A percentile compares a stretch with the other conserved stretches of the same genome.
Evolutionary conservation across 257 asterid species (phyloP).

Genomic region (Solanum sejunctum): DNA sequence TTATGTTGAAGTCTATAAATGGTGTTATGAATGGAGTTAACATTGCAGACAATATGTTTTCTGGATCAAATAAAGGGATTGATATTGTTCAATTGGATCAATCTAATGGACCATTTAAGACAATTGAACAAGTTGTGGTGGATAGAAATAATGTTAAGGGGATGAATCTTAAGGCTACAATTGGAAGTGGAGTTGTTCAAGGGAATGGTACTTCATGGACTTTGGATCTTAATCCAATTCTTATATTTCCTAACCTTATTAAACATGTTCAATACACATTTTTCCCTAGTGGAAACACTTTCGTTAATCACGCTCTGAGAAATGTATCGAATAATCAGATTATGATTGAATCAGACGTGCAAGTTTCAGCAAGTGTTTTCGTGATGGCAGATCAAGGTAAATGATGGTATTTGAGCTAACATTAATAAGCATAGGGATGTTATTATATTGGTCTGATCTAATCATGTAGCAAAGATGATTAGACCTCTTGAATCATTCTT

Average conservation of each 20-base stretch:
- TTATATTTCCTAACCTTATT: conserved; percentile 48
- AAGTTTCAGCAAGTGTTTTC: conserved; percentile 41
- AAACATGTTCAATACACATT: conserved; percentile 57
- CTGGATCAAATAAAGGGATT: conserved; percentile 46
- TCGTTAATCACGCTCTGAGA: conserved; percentile 51
- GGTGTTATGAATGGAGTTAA: conserved; percentile 62
- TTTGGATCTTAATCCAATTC: conserved; percentile 44
- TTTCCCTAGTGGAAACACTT: conserved; percentile 15
- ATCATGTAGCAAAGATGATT: not conserved
- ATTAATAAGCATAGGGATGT: not conserved
- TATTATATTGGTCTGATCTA: not conserved
- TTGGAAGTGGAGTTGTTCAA: conserved; percentile 31
- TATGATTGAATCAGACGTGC: conserved; percentile 37
- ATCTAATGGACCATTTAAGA: conserved; percentile 21
- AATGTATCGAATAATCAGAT: conserved; percentile 43
- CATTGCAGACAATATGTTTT: conserved; percentile 64
- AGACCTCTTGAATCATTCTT: not conserved
- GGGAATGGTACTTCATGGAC: conserved; percentile 60
- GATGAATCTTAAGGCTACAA: conserved; percentile 57
- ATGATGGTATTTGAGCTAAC: not conserved
- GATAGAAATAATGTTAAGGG: conserved; percentile 54
- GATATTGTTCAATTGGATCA: conserved; percentile 57
- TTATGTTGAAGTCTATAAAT: conserved; percentile 45
- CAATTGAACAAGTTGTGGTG: conserved; percentile 49
- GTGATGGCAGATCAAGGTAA: conserved; percentile 63